Conservation (phyloP, 257 asterid species). For the Paraleonurus japonicus region DNA sequence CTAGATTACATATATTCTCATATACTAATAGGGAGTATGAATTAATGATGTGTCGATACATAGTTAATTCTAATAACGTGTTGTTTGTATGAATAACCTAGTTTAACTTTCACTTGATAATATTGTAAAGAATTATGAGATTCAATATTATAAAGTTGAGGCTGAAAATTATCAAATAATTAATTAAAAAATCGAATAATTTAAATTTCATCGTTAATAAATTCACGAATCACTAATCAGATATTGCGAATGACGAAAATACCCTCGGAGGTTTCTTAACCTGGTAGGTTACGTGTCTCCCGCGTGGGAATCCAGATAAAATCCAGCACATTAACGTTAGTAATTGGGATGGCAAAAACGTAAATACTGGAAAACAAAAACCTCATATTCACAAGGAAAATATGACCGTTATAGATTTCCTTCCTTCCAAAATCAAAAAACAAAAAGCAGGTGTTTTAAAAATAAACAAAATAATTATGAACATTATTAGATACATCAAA, state of each 20-base stretch:
- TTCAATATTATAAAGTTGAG: too few species aligned
- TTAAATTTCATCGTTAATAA: too few species aligned
- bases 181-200: too few species aligned
- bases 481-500: conserved; percentile 29
- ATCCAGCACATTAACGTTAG: conserved; percentile 21
- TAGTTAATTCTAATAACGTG: too few species aligned
- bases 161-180: too few species aligned
- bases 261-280: conserved; percentile 16
- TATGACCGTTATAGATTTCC: conserved; percentile 54
- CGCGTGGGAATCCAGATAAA: conserved; percentile 19
- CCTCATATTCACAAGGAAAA: conserved; percentile 27
- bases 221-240: too few species aligned
- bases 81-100: too few species aligned
- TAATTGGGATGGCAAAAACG: conserved; percentile 13
- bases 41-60: too few species aligned
- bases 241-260: not conserved
- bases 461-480: conserved; percentile 9
- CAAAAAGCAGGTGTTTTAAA: conserved; percentile 29
- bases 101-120: too few species aligned
- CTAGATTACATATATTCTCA: too few species aligned
- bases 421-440: conserved; percentile 8
- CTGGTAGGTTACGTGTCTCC: not conserved
- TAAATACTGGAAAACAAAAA: not conserved
- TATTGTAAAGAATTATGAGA: too few species aligned
- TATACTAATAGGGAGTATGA: too few species aligned